Base-by-base conservation (phyloP, 306 rosid genomes). In the Vigna angularis region DNA sequence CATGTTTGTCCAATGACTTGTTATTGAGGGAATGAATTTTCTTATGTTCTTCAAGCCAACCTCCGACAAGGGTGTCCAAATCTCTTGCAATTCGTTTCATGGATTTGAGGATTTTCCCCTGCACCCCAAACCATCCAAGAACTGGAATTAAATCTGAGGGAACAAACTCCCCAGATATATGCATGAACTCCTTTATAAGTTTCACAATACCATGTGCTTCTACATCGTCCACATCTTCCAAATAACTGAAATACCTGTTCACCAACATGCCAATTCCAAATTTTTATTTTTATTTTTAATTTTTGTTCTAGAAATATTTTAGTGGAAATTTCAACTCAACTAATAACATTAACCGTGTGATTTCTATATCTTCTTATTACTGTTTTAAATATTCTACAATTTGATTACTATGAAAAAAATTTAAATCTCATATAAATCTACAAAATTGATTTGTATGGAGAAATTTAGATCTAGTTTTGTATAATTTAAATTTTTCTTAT, bases 31-130 rank as follows among this genome's bases (percentile, higher is more conserved):
- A 5, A 15, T 70, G 56, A 59, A 7, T 18, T 11, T 81, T 44
- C 63, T 34, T 24, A 67, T 86, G 94, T 32, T 90, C 89, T 56
- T 90, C 86, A 36, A 90, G 69, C 92, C 90, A 88, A 16, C 80
- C 83, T 45, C 80, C 78, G 9, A 77, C 71, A 58, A 88, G 34
- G 4, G 12, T 36, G 13, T 90, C 94, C 32, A 90, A 70, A 53
- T 86, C 90, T 30, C 58, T 75, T n/a, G 77, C 87, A 38, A 88
- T 70, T 56, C 79, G 22, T 83, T 90, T 87, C 94, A 90, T 86
- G 1, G 69, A 53, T 68, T 63, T 86, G 1, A 86, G 64, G 32
- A 86, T 63, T 48, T 73, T 5, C 3, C 91, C 90, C 14, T 75
- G 30, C 1, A 70, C 1, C 1, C 70, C 79, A 24, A 88, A 38